Evolutionary conservation across 345 rosid genomes (phyloP).

Genomic region (Anacardium occidentale): DNA sequence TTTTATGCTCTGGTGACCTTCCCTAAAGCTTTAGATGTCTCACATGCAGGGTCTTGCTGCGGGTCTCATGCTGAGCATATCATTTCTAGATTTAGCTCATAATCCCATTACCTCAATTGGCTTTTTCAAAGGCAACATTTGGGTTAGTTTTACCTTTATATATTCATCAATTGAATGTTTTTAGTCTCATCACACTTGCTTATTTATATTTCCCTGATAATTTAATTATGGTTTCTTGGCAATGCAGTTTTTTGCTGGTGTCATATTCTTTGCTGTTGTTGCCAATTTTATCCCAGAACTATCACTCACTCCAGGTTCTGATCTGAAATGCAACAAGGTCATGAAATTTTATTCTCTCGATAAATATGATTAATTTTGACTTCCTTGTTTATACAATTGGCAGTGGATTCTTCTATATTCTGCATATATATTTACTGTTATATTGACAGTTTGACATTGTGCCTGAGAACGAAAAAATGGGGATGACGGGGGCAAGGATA

Average conservation of each 20-base stretch:
- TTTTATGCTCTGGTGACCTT: background rate
- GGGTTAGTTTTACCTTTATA: constrained; percentile 57
- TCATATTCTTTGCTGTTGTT: constrained; percentile 75
- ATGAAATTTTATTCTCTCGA: constrained; percentile 15
- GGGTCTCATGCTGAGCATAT: constrained; percentile 96
- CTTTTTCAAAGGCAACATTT: constrained; percentile 88
- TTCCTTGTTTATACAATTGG: constrained; percentile 5
- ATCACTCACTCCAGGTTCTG: constrained; percentile 52
- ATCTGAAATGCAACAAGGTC: constrained; percentile 73
- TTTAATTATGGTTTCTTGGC: constrained; percentile 32
- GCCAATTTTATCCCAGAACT: constrained; percentile 95
- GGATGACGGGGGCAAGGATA: constrained; percentile 79
- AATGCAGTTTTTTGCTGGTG: constrained; percentile 89
- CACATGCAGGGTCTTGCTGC: constrained; percentile 91
- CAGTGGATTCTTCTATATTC: constrained; percentile 2
- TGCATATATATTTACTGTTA: constrained; percentile 8
- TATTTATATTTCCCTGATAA: constrained; percentile 10
- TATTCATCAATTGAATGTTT: constrained; percentile 14
- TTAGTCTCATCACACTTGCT: constrained; percentile 3
- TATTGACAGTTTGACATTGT: constrained; percentile 27
- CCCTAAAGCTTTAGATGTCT: constrained; percentile 23
- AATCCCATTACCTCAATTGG: constrained; percentile 96
- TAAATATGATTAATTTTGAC: background rate
- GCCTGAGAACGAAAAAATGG: constrained; percentile 54
- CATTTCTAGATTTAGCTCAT: constrained; percentile 95